Conservation (phyloP, 306 rosid genomes). For the Quercus engelmannii region DNA sequence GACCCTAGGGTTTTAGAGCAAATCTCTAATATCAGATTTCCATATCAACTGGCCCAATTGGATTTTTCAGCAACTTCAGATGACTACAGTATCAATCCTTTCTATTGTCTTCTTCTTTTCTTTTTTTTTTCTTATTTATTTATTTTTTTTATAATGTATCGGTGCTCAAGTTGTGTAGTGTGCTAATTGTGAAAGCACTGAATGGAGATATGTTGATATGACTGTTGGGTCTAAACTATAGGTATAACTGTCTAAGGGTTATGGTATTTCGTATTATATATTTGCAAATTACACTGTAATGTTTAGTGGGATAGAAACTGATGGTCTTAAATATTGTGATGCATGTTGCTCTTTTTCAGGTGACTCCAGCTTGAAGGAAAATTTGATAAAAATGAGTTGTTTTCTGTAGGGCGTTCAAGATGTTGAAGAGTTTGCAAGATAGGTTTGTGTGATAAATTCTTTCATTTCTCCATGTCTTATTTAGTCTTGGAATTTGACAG, state of each 20-base stretch:
- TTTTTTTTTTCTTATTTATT: too few species aligned
- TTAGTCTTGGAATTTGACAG: not conserved
- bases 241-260: not conserved
- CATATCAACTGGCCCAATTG: not conserved
- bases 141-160: not conserved
- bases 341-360: too few species aligned
- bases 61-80: not conserved
- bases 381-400: too few species aligned
- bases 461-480: not conserved
- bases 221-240: not conserved
- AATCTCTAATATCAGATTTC: not conserved
- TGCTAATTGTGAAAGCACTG: not conserved
- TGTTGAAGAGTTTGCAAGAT: not conserved
- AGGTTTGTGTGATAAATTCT: not conserved
- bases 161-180: not conserved
- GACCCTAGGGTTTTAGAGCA: not conserved
- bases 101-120: too few species aligned
- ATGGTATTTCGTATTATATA: not conserved
- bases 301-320: too few species aligned
- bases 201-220: not conserved
- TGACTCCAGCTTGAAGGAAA: too few species aligned
- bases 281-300: not conserved
- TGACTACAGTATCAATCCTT: not conserved
- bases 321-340: too few species aligned
- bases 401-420: too few species aligned